Evolutionary conservation across 768 basidiomycete species (phyloP).

Genomic region (Naganishia randhawae): DNA sequence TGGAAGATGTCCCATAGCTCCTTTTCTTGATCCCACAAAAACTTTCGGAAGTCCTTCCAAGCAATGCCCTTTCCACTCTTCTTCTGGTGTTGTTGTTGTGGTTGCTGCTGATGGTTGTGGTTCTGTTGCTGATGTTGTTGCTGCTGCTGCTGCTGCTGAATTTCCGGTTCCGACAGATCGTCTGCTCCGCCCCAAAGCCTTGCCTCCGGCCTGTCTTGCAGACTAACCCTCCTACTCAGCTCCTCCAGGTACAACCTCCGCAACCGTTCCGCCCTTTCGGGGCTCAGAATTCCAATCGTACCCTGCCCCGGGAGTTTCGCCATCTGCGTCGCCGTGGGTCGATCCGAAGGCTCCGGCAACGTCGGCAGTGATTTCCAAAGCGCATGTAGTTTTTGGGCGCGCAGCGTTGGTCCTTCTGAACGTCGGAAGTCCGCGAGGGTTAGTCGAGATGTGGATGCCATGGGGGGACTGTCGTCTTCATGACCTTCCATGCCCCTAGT

Average conservation of each 20-base stretch:
- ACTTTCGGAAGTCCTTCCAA: conserved; percentile 49
- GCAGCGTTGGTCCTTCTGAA: conserved; percentile 41
- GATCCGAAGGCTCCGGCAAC: conserved; percentile 33
- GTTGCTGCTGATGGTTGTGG: conserved; percentile 29
- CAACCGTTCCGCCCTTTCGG: conserved; percentile 62
- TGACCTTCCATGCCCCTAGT: neutral
- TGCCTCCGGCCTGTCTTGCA: conserved; percentile 43
- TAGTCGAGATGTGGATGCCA: conserved; percentile 28
- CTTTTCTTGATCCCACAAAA: conserved; percentile 49
- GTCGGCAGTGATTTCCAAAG: conserved; percentile 46
- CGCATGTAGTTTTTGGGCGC: conserved; percentile 45
- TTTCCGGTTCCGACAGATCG: conserved; percentile 39
- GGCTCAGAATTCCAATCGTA: conserved; percentile 52
- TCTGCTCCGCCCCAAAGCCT: conserved; percentile 49
- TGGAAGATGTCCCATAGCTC: conserved; percentile 91
- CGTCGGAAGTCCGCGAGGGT: conserved; percentile 47
- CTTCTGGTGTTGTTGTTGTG: conserved; percentile 25
- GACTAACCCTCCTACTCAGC: conserved; percentile 55
- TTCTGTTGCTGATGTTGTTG: neutral
- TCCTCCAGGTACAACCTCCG: conserved; percentile 73
- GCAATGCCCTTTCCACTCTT: conserved; percentile 43
- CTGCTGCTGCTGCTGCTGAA: conserved; percentile 2
- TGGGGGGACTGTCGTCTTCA: neutral
- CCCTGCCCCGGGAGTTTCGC: conserved; percentile 45
- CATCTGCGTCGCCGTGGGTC: conserved; percentile 37